These are phyloP conservation scores for Candida corydali DNA, from an alignment of 805 yeast genomes.

Conservation along the genomic window DNA sequence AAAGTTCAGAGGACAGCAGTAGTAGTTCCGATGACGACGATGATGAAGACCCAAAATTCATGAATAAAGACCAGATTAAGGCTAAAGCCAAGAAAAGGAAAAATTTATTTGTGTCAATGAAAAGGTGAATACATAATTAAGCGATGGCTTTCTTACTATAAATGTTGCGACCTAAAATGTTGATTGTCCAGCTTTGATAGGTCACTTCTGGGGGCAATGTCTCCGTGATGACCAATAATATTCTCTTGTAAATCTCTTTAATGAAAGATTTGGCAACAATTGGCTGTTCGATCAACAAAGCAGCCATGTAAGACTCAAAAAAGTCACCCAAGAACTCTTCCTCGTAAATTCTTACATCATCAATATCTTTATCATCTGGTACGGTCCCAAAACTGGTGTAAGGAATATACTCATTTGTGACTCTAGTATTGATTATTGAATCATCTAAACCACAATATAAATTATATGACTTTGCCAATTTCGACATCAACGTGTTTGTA, in stretches of 20 bases:
- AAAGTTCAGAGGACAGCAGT: constrained; percentile 1
- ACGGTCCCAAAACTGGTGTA: constrained; percentile 14
- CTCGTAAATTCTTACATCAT: constrained; percentile 24
- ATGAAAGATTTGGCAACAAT: constrained; percentile 32
- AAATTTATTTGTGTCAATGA: constrained; percentile 1
- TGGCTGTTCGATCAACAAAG: constrained; percentile 35
- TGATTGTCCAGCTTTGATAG: constrained; percentile 29
- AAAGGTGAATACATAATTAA: not conserved
- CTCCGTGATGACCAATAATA: constrained; percentile 16
- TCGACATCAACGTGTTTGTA: constrained; percentile 35
- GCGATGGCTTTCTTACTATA: constrained; percentile 3
- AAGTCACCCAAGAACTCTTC: constrained; percentile 41
- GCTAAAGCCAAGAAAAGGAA: constrained; percentile 22
- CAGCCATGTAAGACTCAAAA: constrained; percentile 42
- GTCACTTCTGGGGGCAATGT: constrained; percentile 14
- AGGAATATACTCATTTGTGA: constrained; percentile 23
- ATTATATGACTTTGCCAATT: constrained; percentile 32
- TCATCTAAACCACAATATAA: constrained; percentile 33
- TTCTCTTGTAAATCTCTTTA: constrained; percentile 24
- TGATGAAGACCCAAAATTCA: constrained; percentile 14
- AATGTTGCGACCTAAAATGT: constrained; percentile 29
- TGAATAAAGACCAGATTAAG: constrained; percentile 18
- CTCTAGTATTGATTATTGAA: constrained; percentile 14
- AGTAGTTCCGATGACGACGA: constrained; percentile 8
- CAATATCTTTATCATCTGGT: constrained; percentile 8